These are phyloP conservation scores for Peronospora farinosa DNA, from an alignment of 352 stramenopile species.

Conservation along the genomic window DNA sequence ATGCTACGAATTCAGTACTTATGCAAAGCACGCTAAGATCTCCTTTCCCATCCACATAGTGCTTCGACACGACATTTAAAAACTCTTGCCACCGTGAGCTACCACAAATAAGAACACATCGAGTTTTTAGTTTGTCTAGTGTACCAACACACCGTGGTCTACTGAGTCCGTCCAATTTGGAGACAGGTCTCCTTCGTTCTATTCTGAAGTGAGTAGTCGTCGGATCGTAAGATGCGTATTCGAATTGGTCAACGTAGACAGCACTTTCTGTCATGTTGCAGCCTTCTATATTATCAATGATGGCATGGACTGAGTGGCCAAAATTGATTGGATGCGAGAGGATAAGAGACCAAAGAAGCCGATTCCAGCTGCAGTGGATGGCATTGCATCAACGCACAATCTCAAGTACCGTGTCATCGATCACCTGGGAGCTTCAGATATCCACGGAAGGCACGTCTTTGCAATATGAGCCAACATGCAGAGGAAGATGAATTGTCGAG, in stretches of 20 bases:
- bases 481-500: too few species aligned
- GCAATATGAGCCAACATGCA: too few species aligned
- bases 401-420: too few species aligned
- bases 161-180: neutral
- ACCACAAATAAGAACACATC: slow-evolving; percentile 5
- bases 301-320: slow-evolving; percentile 44
- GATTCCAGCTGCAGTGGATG: too few species aligned
- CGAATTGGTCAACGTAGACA: slow-evolving; percentile 33
- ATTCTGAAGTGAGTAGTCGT: slow-evolving; percentile 70
- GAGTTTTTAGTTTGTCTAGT: neutral
- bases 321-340: slow-evolving; percentile 55
- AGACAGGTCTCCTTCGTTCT: slow-evolving; percentile 10
- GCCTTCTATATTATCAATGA: slow-evolving; percentile 45
- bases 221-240: slow-evolving; percentile 48
- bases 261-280: slow-evolving; percentile 62
- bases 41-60: slow-evolving; percentile 38
- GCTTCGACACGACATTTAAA: slow-evolving; percentile 43
- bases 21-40: slow-evolving; percentile 18
- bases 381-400: too few species aligned
- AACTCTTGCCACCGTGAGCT: slow-evolving; percentile 70
- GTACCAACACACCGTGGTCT: slow-evolving; percentile 8
- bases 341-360: too few species aligned
- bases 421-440: too few species aligned
- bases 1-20: too few species aligned
- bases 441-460: too few species aligned